Evolutionary conservation across 140 eudicot species (phyloP).

Genomic region (Flaveria floridana): DNA sequence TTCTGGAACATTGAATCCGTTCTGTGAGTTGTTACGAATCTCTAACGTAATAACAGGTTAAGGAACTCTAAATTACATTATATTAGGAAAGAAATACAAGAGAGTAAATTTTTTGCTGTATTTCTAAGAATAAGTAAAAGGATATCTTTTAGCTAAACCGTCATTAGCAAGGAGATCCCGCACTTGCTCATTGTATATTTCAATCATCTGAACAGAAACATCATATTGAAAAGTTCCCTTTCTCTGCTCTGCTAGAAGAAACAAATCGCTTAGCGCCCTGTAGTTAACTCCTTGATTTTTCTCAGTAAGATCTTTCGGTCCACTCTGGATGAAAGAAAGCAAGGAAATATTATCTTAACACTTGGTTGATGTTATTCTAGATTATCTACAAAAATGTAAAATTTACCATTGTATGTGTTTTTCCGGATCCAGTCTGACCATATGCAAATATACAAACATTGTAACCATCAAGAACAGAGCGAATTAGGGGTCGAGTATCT

Average conservation of each 20-base stretch:
- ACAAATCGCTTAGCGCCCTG: conserved; percentile 78
- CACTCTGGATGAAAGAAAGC: conserved; percentile 48
- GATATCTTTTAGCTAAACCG: conserved; percentile 83
- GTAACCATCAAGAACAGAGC: conserved; percentile 96
- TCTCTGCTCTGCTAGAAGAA: conserved; percentile 79
- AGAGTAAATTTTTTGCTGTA: not conserved
- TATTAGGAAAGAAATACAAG: not conserved
- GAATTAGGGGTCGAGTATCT: conserved; percentile 82
- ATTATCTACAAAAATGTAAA: conserved; percentile 3
- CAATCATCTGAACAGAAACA: conserved; percentile 94
- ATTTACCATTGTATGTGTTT: conserved; percentile 88
- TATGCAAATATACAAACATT: conserved; percentile 95
- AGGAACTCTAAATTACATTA: conserved; percentile 28
- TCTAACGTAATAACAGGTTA: conserved; percentile 63
- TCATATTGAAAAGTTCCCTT: conserved; percentile 69
- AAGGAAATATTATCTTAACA: conserved; percentile 1
- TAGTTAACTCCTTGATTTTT: conserved; percentile 82
- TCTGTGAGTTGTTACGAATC: conserved; percentile 86
- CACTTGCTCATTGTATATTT: conserved; percentile 96
- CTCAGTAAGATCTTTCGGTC: conserved; percentile 87
- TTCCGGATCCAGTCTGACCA: conserved; percentile 97
- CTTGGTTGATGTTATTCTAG: not conserved
- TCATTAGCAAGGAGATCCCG: conserved; percentile 79
- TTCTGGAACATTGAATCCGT: conserved; percentile 87
- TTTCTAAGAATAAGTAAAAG: conserved; percentile 30